Conservation (phyloP, 2,329 filamentous ascomycete genomes). For the Xylaria sp. region DNA sequence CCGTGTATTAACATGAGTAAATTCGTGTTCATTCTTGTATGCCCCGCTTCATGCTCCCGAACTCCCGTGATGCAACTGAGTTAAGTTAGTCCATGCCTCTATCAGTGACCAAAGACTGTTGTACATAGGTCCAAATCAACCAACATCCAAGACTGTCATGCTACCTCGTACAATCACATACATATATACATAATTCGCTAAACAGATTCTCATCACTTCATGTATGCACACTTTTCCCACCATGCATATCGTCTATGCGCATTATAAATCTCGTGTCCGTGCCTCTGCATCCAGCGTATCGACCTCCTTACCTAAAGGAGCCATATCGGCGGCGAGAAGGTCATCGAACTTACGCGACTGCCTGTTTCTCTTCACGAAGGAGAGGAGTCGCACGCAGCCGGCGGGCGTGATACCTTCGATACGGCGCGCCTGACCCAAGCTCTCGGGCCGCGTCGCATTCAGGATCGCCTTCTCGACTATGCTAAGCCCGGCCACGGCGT, state of each 20-base stretch:
- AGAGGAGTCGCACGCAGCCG: constrained; percentile 69
- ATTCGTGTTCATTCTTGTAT: background rate
- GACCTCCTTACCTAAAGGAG: constrained; percentile 50
- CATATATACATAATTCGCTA: constrained; percentile 5
- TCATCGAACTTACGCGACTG: constrained; percentile 28
- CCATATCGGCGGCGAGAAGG: constrained; percentile 39
- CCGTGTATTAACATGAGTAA: constrained; percentile 3
- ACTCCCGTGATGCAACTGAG: constrained; percentile 23
- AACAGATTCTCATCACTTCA: background rate
- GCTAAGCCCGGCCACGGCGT: constrained; percentile 76
- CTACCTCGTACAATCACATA: constrained; percentile 16
- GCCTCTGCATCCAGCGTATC: constrained; percentile 55
- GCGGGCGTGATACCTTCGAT: constrained; percentile 81
- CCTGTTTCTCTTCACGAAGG: constrained; percentile 63
- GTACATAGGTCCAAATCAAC: constrained; percentile 6
- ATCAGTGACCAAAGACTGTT: background rate
- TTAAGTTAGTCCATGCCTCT: background rate
- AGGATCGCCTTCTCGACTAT: constrained; percentile 81
- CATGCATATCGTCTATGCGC: background rate
- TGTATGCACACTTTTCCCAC: background rate
- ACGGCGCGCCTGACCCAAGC: constrained; percentile 85
- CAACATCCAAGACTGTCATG: background rate
- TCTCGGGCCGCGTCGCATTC: constrained; percentile 78
- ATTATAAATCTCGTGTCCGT: constrained; percentile 51
- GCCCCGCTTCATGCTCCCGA: background rate